Percentiles rank a stretch among this genome's conserved stretches.
Evolutionary conservation across 495 filamentous ascomycete genomes (phyloP).

Genomic region (Penicillium fimorum): DNA sequence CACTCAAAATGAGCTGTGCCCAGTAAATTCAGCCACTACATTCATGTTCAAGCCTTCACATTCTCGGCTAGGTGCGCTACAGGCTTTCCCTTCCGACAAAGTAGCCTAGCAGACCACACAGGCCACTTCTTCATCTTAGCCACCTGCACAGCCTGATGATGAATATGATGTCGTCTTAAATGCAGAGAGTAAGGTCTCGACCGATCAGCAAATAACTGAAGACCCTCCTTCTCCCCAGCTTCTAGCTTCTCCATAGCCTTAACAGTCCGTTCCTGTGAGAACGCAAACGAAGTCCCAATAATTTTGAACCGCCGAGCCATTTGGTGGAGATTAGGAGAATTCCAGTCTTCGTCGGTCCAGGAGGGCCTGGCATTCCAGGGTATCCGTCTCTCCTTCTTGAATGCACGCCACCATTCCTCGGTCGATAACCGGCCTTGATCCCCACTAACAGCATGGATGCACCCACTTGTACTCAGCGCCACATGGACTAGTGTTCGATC

Average conservation of each 20-base stretch:
- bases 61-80: slow-evolving; percentile 2
- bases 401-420: slow-evolving; percentile 27
- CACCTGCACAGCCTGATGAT: slow-evolving; percentile 19
- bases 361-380: slow-evolving; percentile 24
- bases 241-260: slow-evolving; percentile 11
- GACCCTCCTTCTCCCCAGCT: slow-evolving; percentile 1
- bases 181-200: slow-evolving; percentile 24
- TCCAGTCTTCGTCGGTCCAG: slow-evolving; percentile 29
- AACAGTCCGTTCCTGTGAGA: slow-evolving; percentile 26
- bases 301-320: slow-evolving; percentile 27
- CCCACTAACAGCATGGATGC: slow-evolving; percentile 33
- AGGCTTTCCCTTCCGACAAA: slow-evolving; percentile 25
- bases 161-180: slow-evolving; percentile 26
- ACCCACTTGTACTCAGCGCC: slow-evolving; percentile 21
- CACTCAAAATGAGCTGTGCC: too few species aligned
- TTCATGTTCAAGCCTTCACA: not conserved
- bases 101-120: slow-evolving; percentile 12
- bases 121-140: slow-evolving; percentile 23
- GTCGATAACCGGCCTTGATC: slow-evolving; percentile 18
- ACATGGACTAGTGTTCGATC: slow-evolving; percentile 30
- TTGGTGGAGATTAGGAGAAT: slow-evolving; percentile 29
- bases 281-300: slow-evolving; percentile 31
- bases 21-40: not conserved
- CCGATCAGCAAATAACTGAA: slow-evolving; percentile 29
- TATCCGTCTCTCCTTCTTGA: slow-evolving; percentile 24